Conservation (phyloP, 305 asterid species). For the Fraxinus ornus region DNA sequence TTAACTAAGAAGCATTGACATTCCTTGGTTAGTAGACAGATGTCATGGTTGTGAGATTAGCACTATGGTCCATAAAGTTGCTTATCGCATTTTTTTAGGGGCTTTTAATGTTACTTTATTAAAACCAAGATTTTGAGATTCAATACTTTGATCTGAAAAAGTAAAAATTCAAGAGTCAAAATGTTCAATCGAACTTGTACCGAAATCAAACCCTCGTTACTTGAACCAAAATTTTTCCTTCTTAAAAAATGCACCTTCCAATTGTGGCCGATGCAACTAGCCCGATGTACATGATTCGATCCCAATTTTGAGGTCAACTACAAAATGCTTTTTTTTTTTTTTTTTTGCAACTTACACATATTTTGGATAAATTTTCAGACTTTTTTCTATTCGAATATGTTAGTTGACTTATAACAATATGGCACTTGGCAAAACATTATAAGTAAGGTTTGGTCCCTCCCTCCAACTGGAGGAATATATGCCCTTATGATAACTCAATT, state of each 20-base stretch:
- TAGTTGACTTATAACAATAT: background rate
- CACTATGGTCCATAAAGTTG: background rate
- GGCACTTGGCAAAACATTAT: background rate
- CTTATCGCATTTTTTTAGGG: background rate
- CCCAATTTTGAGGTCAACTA: background rate
- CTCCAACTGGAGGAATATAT: slow-evolving; percentile 18
- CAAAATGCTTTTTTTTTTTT: background rate
- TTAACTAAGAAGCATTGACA: background rate
- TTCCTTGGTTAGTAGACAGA: background rate
- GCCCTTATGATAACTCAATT: background rate
- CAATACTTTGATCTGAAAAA: no score
- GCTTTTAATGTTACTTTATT: background rate
- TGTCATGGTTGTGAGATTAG: background rate
- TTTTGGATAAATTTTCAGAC: background rate
- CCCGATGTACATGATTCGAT: background rate
- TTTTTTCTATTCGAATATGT: background rate
- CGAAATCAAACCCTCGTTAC: background rate
- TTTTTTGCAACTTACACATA: background rate
- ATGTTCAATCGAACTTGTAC: no score
- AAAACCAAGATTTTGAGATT: background rate
- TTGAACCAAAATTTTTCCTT: no score
- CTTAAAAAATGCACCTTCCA: background rate
- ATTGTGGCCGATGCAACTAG: background rate
- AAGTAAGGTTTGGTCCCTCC: background rate
- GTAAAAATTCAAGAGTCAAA: no score